phyloP scores from a whole-genome alignment of 148 eudicot genomes.

The Rhododendron henanense region DNA sequence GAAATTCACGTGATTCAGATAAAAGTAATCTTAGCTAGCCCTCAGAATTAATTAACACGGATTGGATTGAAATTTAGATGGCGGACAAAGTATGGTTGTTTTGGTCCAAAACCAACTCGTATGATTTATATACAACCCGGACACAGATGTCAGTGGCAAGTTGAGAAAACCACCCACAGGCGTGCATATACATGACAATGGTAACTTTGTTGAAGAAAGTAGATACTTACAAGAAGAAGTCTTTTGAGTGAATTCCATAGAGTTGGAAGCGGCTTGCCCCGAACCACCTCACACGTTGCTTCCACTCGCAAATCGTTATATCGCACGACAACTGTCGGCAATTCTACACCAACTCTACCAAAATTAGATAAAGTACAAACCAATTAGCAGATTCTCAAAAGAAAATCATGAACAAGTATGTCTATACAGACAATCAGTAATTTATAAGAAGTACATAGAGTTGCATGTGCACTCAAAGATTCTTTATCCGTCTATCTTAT shows the following conservation, averaged over 20 bases:
- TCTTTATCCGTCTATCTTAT: background rate
- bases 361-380: background rate
- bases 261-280: conserved; percentile 64
- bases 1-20: background rate
- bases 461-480: background rate
- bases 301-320: conserved; percentile 56
- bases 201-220: background rate
- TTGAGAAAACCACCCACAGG: background rate
- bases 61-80: background rate
- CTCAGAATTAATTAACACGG: background rate
- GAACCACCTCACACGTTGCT: conserved; percentile 65
- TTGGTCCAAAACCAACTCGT: background rate
- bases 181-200: background rate
- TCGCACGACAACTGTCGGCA: conserved; percentile 65
- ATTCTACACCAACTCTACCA: conserved; percentile 68
- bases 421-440: background rate
- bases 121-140: background rate
- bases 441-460: background rate
- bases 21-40: background rate
- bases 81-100: background rate
- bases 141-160: background rate
- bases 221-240: conserved; percentile 36
- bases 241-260: background rate
- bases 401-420: background rate
- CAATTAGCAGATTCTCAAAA: background rate